A percentile compares a stretch with the other conserved stretches of the same genome.
These are phyloP conservation scores for Agaricales sp. DNA, from an alignment of 1,284 basidiomycete species.

Conservation along the genomic window DNA sequence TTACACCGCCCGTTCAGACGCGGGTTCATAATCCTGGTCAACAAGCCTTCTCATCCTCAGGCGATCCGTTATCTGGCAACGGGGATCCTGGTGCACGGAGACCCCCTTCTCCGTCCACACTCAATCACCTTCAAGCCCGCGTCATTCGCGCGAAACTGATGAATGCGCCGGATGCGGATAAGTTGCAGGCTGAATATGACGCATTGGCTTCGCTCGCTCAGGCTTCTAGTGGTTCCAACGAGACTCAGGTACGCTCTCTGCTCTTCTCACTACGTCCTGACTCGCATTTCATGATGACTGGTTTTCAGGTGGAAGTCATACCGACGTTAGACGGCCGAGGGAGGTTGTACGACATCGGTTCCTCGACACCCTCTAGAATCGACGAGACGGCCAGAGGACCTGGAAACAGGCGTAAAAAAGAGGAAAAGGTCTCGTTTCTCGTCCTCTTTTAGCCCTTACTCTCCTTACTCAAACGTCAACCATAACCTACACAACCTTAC, in stretches of 20 bases:
- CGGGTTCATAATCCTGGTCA: conserved; percentile 13
- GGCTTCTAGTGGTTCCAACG: conserved; percentile 13
- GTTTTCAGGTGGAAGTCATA: conserved; percentile 74
- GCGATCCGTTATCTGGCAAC: conserved; percentile 18
- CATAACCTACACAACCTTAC: too few relatives aligned
- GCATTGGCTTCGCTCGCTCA: conserved; percentile 42
- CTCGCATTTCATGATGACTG: too few relatives aligned
- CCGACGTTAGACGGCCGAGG: conserved; percentile 87
- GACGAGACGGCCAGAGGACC: conserved; percentile 25
- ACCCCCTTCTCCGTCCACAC: conserved; percentile 59
- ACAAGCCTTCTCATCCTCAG: too few relatives aligned
- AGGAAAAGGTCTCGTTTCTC: conserved; percentile 48
- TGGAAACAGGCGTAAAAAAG: conserved; percentile 59
- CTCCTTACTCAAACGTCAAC: too few relatives aligned
- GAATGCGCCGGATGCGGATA: conserved; percentile 59
- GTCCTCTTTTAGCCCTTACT: neutral
- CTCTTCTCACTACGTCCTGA: conserved; percentile 43
- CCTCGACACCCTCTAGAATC: conserved; percentile 32
- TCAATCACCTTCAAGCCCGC: conserved; percentile 91
- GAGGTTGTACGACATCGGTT: conserved; percentile 85
- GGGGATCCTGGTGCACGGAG: conserved; percentile 14
- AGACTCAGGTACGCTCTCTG: conserved; percentile 26
- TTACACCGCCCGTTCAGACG: conserved; percentile 57
- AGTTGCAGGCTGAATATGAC: conserved; percentile 81
- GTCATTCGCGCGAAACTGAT: conserved; percentile 88